These are phyloP conservation scores for Lyophyllum decastes DNA, from an alignment of 768 basidiomycete genomes.

Conservation along the genomic window DNA sequence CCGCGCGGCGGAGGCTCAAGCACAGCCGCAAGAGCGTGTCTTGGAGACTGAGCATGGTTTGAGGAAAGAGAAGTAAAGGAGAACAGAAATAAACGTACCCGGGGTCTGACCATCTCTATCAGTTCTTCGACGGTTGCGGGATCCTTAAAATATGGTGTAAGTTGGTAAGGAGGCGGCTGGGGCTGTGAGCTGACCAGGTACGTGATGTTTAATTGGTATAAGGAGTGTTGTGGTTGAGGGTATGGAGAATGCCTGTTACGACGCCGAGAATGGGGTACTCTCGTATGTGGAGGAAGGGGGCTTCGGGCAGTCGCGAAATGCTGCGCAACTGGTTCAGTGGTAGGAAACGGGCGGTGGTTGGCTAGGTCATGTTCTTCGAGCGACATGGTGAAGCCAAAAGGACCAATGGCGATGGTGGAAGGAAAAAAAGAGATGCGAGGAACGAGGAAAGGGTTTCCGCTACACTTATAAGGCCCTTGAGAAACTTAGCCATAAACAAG, in stretches of 20 bases:
- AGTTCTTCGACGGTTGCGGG: constrained; percentile 1
- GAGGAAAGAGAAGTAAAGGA: not conserved
- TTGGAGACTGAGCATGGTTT: not conserved
- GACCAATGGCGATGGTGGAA: not conserved
- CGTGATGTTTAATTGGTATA: constrained; percentile 6
- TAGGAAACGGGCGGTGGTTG: not conserved
- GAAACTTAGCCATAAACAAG: not conserved
- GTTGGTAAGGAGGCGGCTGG: not conserved
- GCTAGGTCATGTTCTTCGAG: not conserved
- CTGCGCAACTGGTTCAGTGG: not conserved
- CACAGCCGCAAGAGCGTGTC: constrained; percentile 2
- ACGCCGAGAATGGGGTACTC: not conserved
- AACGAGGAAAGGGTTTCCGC: not conserved
- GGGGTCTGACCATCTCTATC: constrained; percentile 2
- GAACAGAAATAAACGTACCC: not conserved
- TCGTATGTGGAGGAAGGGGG: not conserved
- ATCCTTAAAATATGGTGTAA: not conserved
- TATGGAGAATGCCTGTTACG: constrained; percentile 1
- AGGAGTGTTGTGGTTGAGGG: not conserved
- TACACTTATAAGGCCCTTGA: constrained; percentile 1
- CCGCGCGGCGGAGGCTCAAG: not conserved
- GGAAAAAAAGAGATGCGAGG: not conserved
- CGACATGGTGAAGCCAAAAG: constrained; percentile 4
- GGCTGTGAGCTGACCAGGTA: not conserved
- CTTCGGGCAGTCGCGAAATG: not conserved